Conservation (phyloP, 495 filamentous ascomycete species). For the Trichoderma asperelloides region DNA sequence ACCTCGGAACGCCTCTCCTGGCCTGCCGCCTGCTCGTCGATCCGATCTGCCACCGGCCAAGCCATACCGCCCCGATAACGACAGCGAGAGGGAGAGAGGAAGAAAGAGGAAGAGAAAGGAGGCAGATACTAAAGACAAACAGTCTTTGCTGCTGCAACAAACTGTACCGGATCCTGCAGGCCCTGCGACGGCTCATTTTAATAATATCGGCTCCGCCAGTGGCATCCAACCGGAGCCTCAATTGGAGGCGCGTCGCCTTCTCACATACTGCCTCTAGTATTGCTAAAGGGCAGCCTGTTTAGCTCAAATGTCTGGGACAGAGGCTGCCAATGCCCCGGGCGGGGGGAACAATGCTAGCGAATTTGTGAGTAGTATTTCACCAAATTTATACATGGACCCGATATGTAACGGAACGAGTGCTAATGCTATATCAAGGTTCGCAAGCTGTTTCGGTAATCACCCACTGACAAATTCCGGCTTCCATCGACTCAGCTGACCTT, state of each 20-base stretch:
- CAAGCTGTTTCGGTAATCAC: slow-evolving; percentile 90
- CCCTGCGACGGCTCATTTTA: not conserved
- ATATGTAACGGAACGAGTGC: slow-evolving; percentile 15
- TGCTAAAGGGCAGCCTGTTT: not conserved
- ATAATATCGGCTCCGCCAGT: not conserved
- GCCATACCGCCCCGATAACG: not conserved
- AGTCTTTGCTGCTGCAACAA: not conserved
- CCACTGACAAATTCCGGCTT: slow-evolving; percentile 15
- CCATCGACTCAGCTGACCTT: slow-evolving; percentile 19
- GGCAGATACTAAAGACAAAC: not conserved
- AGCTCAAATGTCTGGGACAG: slow-evolving; percentile 32
- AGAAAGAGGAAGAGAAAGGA: not conserved
- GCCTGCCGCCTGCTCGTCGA: not conserved
- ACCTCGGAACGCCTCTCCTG: not conserved
- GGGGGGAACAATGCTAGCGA: slow-evolving; percentile 37
- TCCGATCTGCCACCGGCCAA: not conserved
- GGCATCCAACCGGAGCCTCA: not conserved
- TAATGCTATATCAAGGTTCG: slow-evolving; percentile 60
- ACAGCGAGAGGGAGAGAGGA: not conserved
- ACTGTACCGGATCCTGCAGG: not conserved
- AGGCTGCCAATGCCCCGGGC: slow-evolving; percentile 28
- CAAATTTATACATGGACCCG: slow-evolving; percentile 9
- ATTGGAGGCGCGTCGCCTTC: slow-evolving; percentile 3
- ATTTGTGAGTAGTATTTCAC: slow-evolving; percentile 31
- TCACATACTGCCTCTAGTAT: not conserved